These are phyloP conservation scores for Bombardia bombarda DNA, from an alignment of 495 filamentous ascomycete genomes.

Conservation along the genomic window DNA sequence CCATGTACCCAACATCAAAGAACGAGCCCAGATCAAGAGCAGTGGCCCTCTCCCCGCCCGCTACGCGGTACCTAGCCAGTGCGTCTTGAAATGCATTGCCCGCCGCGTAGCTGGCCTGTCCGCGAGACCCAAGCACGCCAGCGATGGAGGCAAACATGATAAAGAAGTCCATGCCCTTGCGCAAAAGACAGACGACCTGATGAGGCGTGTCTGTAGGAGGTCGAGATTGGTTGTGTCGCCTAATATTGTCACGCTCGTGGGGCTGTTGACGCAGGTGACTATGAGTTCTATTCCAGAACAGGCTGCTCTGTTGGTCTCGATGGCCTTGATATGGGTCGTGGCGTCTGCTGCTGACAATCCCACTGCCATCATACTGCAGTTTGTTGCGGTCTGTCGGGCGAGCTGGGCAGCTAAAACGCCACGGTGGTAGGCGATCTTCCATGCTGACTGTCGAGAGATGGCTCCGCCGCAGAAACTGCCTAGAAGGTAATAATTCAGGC, in stretches of 20 bases:
- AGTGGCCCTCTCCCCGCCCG: constrained; percentile 15
- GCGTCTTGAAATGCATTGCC: constrained; percentile 50
- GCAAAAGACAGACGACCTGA: too few species aligned
- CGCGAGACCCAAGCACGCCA: not conserved
- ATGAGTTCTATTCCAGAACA: too few species aligned
- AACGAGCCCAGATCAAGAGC: constrained; percentile 41
- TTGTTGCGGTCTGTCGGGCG: constrained; percentile 9
- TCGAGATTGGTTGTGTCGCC: constrained; percentile 30
- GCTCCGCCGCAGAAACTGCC: constrained; percentile 27
- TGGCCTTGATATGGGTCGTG: constrained; percentile 16
- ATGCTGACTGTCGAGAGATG: constrained; percentile 34
- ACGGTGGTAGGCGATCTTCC: constrained; percentile 39
- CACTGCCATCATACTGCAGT: constrained; percentile 38
- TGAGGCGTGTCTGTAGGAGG: too few species aligned
- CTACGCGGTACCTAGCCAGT: constrained; percentile 28
- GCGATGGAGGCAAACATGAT: not conserved
- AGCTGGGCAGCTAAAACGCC: constrained; percentile 20
- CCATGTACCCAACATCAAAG: constrained; percentile 22
- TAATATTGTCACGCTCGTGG: constrained; percentile 35
- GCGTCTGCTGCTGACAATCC: constrained; percentile 21
- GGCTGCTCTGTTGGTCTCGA: too few species aligned
- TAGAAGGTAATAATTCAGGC: constrained; percentile 29
- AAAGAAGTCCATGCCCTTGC: constrained; percentile 10
- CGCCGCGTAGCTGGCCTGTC: constrained; percentile 42
- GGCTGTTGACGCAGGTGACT: constrained; percentile 44